Percentiles rank a stretch among this genome's conserved stretches.
Conservation (phyloP, 805 yeast species). For the Wickerhamomyces bovis region DNA sequence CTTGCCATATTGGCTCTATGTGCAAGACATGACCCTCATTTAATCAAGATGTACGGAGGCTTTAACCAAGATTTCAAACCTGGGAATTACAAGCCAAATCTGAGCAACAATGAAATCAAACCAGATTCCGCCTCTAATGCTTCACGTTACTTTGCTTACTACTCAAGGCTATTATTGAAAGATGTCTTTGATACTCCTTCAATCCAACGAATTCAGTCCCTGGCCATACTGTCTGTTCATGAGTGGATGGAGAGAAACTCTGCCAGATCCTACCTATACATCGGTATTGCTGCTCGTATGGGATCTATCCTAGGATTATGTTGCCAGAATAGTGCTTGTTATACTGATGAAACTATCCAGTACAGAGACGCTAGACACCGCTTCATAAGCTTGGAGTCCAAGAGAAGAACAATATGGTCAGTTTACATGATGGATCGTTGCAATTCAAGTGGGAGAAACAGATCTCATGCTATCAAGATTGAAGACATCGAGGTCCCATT, state of each 20-base stretch:
- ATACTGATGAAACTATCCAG: constrained; percentile 4
- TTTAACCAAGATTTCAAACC: constrained; percentile 27
- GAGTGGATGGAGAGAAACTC: constrained; percentile 37
- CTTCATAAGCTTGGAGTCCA: constrained; percentile 26
- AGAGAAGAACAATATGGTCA: constrained; percentile 34
- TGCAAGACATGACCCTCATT: constrained; percentile 28
- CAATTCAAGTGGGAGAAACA: constrained; percentile 30
- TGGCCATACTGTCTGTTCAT: constrained; percentile 32
- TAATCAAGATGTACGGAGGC: constrained; percentile 28
- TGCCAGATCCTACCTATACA: constrained; percentile 31
- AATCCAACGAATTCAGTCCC: constrained; percentile 33
- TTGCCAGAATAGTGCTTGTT: constrained; percentile 17
- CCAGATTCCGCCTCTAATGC: constrained; percentile 26
- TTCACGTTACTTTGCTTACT: constrained; percentile 35
- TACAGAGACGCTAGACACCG: not conserved
- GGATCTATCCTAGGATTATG: constrained; percentile 31
- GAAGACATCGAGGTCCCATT: constrained; percentile 28
- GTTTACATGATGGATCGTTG: constrained; percentile 39
- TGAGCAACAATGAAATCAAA: not conserved
- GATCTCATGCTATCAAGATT: constrained; percentile 29
- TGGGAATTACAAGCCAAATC: constrained; percentile 23
- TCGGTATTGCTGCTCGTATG: constrained; percentile 39
- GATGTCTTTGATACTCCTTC: constrained; percentile 35
- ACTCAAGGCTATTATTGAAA: constrained; percentile 27
- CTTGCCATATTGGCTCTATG: constrained; percentile 32